phyloP scores from a whole-genome alignment of 1,284 basidiomycete genomes.

The Rhodotorula sp. region DNA sequence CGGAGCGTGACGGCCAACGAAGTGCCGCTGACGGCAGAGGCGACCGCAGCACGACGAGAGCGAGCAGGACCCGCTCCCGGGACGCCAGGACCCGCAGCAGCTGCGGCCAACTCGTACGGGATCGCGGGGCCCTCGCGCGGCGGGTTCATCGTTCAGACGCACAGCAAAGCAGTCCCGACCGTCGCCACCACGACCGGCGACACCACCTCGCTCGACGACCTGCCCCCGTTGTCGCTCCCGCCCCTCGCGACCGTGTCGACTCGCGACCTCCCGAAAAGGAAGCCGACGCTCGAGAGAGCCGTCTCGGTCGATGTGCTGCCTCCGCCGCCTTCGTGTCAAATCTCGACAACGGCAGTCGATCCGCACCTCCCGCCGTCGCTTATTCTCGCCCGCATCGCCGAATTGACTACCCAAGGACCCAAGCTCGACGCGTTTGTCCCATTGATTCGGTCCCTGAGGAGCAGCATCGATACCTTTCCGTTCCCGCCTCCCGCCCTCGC shows the following conservation, averaged over 20 bases:
- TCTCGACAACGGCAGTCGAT: background rate
- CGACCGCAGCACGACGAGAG: background rate
- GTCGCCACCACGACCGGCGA: conserved; percentile 31
- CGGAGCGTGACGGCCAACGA: conserved; percentile 20
- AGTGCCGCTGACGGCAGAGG: conserved; percentile 8
- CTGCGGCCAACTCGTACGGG: background rate
- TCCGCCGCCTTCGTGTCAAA: conserved; percentile 12
- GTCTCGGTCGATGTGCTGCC: conserved; percentile 22
- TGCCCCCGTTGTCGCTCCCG: conserved; percentile 6
- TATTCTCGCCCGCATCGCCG: conserved; percentile 31
- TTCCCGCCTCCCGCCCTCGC: conserved; percentile 39
- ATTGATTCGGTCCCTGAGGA: conserved; percentile 27
- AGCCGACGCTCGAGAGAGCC: conserved; percentile 6
- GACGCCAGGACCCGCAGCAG: background rate
- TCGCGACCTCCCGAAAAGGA: background rate
- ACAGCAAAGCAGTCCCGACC: conserved; percentile 32
- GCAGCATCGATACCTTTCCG: conserved; percentile 35
- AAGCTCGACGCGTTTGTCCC: conserved; percentile 8
- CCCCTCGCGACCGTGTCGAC: background rate
- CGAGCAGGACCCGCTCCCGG: background rate
- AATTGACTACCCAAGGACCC: background rate
- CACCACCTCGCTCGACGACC: conserved; percentile 17
- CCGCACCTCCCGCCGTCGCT: conserved; percentile 30
- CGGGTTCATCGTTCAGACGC: conserved; percentile 36
- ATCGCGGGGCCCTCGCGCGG: conserved; percentile 33